phyloP scores from a whole-genome alignment of 2,329 filamentous ascomycete species.

The Fusarium buxicola region DNA sequence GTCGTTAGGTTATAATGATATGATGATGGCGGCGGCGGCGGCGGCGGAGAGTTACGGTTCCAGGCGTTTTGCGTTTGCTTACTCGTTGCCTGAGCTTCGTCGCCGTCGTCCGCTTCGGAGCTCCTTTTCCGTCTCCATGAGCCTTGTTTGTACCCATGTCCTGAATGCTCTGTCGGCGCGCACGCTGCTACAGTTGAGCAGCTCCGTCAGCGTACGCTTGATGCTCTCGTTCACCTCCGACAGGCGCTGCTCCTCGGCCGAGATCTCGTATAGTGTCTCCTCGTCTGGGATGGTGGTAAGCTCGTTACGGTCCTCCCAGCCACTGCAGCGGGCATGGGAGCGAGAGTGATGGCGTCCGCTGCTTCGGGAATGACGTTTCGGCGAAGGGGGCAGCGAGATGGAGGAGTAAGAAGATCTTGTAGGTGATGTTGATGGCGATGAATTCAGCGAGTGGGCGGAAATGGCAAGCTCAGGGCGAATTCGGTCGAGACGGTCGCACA shows the following conservation, averaged over 20 bases:
- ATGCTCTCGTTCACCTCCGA: slow-evolving; percentile 70
- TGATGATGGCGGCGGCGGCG: slow-evolving; percentile 18
- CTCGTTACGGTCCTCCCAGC: slow-evolving; percentile 49
- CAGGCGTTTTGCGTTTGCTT: slow-evolving; percentile 14
- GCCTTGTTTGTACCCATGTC: slow-evolving; percentile 68
- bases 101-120: slow-evolving; percentile 64
- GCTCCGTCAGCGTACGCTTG: slow-evolving; percentile 70
- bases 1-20: slow-evolving; percentile 15
- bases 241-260: slow-evolving; percentile 64
- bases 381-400: slow-evolving; percentile 62
- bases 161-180: slow-evolving; percentile 64
- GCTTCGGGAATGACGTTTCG: slow-evolving; percentile 56
- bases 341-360: slow-evolving; percentile 45
- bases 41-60: background rate
- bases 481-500: slow-evolving; percentile 63
- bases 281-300: slow-evolving; percentile 61
- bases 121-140: slow-evolving; percentile 72
- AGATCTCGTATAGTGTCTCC: slow-evolving; percentile 61
- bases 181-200: slow-evolving; percentile 69
- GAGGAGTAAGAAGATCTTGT: slow-evolving; percentile 63
- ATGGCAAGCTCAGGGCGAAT: slow-evolving; percentile 57
- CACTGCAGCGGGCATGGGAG: slow-evolving; percentile 49
- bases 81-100: slow-evolving; percentile 54
- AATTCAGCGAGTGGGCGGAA: slow-evolving; percentile 52
- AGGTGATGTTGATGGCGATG: slow-evolving; percentile 70